These are phyloP conservation scores for Mycena indigotica DNA, from an alignment of 768 basidiomycete species.

Conservation along the genomic window DNA sequence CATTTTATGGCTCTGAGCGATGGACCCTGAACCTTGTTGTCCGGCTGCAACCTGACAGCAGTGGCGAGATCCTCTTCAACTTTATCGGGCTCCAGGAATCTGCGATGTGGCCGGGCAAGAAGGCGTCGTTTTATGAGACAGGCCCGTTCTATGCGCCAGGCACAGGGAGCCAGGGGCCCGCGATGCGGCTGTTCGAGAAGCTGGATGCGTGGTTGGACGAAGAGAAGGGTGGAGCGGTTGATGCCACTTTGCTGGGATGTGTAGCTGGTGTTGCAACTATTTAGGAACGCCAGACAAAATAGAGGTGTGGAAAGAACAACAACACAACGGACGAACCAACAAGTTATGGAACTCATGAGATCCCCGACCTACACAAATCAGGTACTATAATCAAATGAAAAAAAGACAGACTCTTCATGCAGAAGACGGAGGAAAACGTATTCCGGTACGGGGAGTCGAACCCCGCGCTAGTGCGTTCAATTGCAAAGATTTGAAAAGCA, in stretches of 20 bases:
- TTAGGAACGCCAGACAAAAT: too few relatives aligned
- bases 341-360: too few relatives aligned
- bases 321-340: too few relatives aligned
- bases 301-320: too few relatives aligned
- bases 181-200: conserved; percentile 73
- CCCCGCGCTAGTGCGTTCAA: neutral
- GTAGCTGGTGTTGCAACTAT: conserved; percentile 62
- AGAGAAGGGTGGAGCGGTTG: conserved; percentile 64
- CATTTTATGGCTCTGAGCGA: conserved; percentile 75
- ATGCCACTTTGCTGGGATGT: conserved; percentile 68
- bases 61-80: conserved; percentile 56
- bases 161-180: conserved; percentile 42
- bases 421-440: too few relatives aligned
- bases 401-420: too few relatives aligned
- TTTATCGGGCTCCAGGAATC: conserved; percentile 84
- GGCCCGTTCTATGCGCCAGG: conserved; percentile 26
- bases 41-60: conserved; percentile 43
- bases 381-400: too few relatives aligned
- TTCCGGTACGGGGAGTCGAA: conserved; percentile 4
- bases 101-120: conserved; percentile 83
- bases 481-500: neutral
- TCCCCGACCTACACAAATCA: too few relatives aligned
- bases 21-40: conserved; percentile 77
- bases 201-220: conserved; percentile 77
- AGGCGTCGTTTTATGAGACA: conserved; percentile 35